Conservation (phyloP, 805 yeast species). For the Pichia heedii region DNA sequence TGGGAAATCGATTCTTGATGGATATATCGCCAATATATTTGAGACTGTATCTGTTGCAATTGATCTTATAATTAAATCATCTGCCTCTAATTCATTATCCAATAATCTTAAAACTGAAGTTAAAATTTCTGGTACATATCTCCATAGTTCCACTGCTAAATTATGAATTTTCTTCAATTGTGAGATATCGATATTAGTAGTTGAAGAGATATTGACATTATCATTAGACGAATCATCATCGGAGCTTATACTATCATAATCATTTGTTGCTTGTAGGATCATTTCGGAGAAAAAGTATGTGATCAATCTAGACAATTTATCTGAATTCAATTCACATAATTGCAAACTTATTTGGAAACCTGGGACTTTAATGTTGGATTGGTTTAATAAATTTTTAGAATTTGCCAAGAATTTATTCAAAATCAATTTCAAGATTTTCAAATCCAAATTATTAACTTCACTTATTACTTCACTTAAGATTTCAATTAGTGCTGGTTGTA, state of each 20-base stretch:
- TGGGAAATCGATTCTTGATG: conserved; percentile 49
- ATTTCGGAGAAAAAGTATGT: conserved; percentile 76
- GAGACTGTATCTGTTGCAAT: conserved; percentile 73
- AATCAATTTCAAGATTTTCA: conserved; percentile 49
- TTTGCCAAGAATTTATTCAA: conserved; percentile 50
- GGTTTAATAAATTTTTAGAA: conserved; percentile 16
- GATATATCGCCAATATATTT: conserved; percentile 40
- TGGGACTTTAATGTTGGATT: conserved; percentile 30
- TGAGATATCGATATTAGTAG: conserved; percentile 16
- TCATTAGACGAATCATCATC: background rate
- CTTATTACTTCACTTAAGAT: conserved; percentile 67
- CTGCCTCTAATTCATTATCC: conserved; percentile 73
- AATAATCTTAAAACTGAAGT: conserved; percentile 68
- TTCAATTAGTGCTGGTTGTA: conserved; percentile 58
- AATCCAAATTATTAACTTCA: conserved; percentile 60
- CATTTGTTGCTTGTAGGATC: conserved; percentile 40
- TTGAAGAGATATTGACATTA: too few species aligned
- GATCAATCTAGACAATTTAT: conserved; percentile 63
- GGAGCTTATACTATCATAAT: conserved; percentile 13
- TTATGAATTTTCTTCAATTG: conserved; percentile 54
- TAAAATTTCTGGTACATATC: conserved; percentile 62
- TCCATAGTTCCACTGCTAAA: conserved; percentile 64
- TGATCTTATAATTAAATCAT: conserved; percentile 49
- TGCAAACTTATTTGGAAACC: conserved; percentile 58
- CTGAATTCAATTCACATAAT: conserved; percentile 62